Percentiles rank a stretch among this genome's conserved stretches.
These are phyloP conservation scores for Apiospora pterosperma DNA, from an alignment of 2,329 filamentous ascomycete genomes.

Conservation along the genomic window DNA sequence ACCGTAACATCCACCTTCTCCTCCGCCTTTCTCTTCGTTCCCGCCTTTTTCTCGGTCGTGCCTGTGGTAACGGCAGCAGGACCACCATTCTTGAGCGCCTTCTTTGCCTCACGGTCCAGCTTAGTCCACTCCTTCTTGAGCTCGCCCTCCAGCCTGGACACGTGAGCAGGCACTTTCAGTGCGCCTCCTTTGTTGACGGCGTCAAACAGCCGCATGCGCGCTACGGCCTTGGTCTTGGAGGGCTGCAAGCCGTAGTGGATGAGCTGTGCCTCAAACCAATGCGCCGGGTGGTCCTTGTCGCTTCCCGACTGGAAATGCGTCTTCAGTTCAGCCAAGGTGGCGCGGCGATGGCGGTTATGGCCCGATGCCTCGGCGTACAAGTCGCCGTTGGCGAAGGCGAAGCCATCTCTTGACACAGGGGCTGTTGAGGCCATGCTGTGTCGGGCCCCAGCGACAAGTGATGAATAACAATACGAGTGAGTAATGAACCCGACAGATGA, in stretches of 20 bases:
- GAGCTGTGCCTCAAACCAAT: conserved; percentile 62
- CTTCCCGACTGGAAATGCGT: conserved; percentile 38
- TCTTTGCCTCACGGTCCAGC: conserved; percentile 46
- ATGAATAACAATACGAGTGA: background rate
- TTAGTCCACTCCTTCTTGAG: conserved; percentile 57
- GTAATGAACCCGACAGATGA: background rate
- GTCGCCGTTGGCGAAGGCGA: conserved; percentile 38
- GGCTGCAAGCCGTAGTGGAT: conserved; percentile 58
- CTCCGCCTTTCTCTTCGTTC: conserved; percentile 29
- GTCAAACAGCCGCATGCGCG: conserved; percentile 56
- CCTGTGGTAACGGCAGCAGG: background rate
- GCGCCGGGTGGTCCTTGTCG: conserved; percentile 48
- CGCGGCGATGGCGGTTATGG: conserved; percentile 43
- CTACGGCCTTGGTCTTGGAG: conserved; percentile 55
- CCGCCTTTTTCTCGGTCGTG: conserved; percentile 8
- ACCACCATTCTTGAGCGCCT: conserved; percentile 20
- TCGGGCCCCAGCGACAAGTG: background rate
- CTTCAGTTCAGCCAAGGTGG: conserved; percentile 39
- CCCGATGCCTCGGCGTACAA: conserved; percentile 42
- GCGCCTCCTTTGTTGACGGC: conserved; percentile 43
- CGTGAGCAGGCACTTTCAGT: conserved; percentile 45
- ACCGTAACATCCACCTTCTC: conserved; percentile 21
- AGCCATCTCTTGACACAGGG: conserved; percentile 32
- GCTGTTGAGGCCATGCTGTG: conserved; percentile 22
- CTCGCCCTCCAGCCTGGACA: conserved; percentile 47